These are phyloP conservation scores for Collybiopsis confluens DNA, from an alignment of 768 basidiomycete genomes.

Conservation along the genomic window DNA sequence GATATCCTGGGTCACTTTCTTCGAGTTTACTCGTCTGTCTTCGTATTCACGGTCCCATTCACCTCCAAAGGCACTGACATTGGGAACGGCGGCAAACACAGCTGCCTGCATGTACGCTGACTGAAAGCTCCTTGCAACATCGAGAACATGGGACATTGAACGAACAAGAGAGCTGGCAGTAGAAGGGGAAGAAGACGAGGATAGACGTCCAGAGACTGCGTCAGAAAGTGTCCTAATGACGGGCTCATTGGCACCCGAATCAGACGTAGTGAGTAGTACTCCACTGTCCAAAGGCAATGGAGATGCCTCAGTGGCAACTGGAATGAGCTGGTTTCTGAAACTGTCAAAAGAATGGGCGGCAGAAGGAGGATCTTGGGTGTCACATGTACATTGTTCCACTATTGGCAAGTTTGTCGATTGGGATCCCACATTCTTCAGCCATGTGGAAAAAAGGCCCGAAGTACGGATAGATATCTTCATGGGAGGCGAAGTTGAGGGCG, in stretches of 20 bases:
- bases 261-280: neutral
- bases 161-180: neutral
- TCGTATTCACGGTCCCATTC: constrained; percentile 4
- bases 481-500: constrained; percentile 3
- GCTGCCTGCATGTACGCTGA: constrained; percentile 53
- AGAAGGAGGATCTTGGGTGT: neutral
- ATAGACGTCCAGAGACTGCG: neutral
- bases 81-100: constrained; percentile 37
- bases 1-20: neutral
- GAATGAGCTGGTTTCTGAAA: neutral
- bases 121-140: constrained; percentile 54
- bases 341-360: neutral
- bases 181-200: neutral
- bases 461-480: neutral
- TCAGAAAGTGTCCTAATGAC: neutral
- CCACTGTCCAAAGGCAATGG: constrained; percentile 1
- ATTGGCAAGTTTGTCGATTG: neutral
- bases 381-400: neutral
- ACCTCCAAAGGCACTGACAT: neutral
- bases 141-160: constrained; percentile 22
- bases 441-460: neutral
- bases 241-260: neutral
- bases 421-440: neutral
- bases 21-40: constrained; percentile 9
- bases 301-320: neutral